Evolutionary conservation across 1,284 basidiomycete species (phyloP).

Genomic region (Pseudozyma flocculosa): DNA sequence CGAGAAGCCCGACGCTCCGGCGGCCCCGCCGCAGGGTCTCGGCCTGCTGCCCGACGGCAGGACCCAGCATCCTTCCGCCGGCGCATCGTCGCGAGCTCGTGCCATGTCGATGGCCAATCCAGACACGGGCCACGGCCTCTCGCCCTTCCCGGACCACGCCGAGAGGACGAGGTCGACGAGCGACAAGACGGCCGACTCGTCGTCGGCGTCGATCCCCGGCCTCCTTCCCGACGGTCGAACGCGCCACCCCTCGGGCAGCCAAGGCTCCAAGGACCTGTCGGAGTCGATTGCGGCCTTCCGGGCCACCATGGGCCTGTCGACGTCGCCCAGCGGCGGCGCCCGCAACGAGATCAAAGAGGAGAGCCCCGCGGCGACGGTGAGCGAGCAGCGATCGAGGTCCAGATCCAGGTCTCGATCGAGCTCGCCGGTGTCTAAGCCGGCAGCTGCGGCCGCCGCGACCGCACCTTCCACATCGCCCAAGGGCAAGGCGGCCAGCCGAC

Average conservation of each 20-base stretch:
- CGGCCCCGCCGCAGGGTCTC: not conserved
- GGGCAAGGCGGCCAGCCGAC: too few relatives aligned
- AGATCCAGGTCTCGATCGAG: too few relatives aligned
- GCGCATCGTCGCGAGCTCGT: too few relatives aligned
- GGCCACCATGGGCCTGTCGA: slow-evolving; percentile 26
- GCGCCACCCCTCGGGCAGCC: slow-evolving; percentile 31
- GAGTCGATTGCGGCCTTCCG: slow-evolving; percentile 34
- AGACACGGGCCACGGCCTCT: not conserved
- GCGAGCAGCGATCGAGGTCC: slow-evolving; percentile 6
- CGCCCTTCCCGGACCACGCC: not conserved
- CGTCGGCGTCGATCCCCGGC: slow-evolving; percentile 22
- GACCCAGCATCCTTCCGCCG: not conserved
- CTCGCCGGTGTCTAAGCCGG: too few relatives aligned
- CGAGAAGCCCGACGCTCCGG: too few relatives aligned
- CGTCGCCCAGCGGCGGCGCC: slow-evolving; percentile 17
- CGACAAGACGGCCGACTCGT: too few relatives aligned
- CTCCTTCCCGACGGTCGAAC: slow-evolving; percentile 35
- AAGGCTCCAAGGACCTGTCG: slow-evolving; percentile 21
- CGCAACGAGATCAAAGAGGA: slow-evolving; percentile 6
- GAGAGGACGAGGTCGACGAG: not conserved
- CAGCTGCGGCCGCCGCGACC: too few relatives aligned
- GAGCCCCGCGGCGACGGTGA: slow-evolving; percentile 6
- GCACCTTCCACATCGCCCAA: too few relatives aligned
- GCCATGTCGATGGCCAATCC: not conserved
- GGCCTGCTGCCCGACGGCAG: not conserved